These are phyloP conservation scores for Aegilops sharonensis DNA, from an alignment of 176 grass and related monocot genomes.

Conservation along the genomic window DNA sequence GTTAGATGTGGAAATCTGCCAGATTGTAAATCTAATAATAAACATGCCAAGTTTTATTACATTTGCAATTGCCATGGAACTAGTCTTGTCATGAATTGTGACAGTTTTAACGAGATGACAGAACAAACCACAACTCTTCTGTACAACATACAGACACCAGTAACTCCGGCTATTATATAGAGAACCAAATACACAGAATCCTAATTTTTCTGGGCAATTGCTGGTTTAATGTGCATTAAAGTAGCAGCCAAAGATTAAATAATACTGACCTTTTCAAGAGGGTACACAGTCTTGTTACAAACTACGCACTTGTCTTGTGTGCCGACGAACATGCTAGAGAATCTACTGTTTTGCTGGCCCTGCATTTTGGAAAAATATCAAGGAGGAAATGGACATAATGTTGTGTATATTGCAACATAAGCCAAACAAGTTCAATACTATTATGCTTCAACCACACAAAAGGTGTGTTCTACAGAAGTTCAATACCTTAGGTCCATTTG, in stretches of 20 bases:
- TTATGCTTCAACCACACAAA: slow-evolving; percentile 4
- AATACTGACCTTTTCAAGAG: slow-evolving; percentile 79
- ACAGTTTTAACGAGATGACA: background rate
- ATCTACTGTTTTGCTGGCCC: slow-evolving; percentile 64
- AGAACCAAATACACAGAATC: background rate
- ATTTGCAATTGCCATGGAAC: background rate
- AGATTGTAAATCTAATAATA: background rate
- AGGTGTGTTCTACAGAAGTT: background rate
- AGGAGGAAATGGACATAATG: background rate
- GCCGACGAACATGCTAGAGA: slow-evolving; percentile 80
- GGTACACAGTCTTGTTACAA: slow-evolving; percentile 93
- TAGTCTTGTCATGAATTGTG: slow-evolving; percentile 17
- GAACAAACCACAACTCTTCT: background rate
- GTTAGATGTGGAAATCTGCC: background rate
- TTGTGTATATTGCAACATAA: background rate
- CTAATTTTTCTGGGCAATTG: background rate
- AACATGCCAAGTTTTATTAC: background rate
- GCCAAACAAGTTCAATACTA: background rate
- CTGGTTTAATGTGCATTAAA: slow-evolving; percentile 18
- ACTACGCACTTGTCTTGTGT: slow-evolving; percentile 92
- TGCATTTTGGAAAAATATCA: slow-evolving; percentile 34
- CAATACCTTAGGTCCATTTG: slow-evolving; percentile 65
- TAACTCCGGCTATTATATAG: background rate
- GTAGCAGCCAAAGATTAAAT: background rate
- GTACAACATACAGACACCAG: background rate